Evolutionary conservation across 2,329 filamentous ascomycete genomes (phyloP).

Genomic region (Cladosporium sp.): DNA sequence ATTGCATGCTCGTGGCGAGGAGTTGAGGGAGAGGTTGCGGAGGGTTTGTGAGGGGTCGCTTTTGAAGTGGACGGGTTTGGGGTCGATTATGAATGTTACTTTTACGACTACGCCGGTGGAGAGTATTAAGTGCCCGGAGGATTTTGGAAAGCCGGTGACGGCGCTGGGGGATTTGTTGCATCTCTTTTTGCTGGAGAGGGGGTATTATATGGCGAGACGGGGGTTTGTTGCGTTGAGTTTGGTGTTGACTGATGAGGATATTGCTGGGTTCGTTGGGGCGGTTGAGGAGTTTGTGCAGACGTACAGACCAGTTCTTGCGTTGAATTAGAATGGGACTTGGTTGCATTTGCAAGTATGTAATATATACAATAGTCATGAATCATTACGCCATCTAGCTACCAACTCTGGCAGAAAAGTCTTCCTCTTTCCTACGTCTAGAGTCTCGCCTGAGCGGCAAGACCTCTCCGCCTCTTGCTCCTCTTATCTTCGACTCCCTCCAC

Average conservation of each 20-base stretch:
- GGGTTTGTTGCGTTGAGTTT: constrained; percentile 35
- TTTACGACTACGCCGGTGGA: constrained; percentile 28
- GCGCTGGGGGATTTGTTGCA: constrained; percentile 33
- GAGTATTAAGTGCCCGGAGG: constrained; percentile 21
- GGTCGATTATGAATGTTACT: constrained; percentile 35
- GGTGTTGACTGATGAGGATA: constrained; percentile 29
- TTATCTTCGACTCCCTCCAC: neutral
- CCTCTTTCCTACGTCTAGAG: too few species aligned
- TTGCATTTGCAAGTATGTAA: too few species aligned
- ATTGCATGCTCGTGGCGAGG: constrained; percentile 32
- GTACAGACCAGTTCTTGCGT: neutral
- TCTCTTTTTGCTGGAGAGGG: constrained; percentile 34
- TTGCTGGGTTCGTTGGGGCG: constrained; percentile 29
- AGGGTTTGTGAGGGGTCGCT: constrained; percentile 29
- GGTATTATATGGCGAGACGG: constrained; percentile 33
- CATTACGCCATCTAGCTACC: too few species aligned
- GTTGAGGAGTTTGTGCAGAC: constrained; percentile 3
- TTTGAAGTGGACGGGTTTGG: constrained; percentile 34
- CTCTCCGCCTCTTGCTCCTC: neutral
- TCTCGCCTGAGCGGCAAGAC: neutral
- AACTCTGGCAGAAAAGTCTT: too few species aligned
- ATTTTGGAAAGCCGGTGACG: constrained; percentile 23
- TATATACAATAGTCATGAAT: too few species aligned
- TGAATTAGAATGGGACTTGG: neutral
- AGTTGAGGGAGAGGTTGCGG: constrained; percentile 26